Evolutionary conservation across 2,329 filamentous ascomycete species (phyloP).

Genomic region (Aureobasidium sp.): DNA sequence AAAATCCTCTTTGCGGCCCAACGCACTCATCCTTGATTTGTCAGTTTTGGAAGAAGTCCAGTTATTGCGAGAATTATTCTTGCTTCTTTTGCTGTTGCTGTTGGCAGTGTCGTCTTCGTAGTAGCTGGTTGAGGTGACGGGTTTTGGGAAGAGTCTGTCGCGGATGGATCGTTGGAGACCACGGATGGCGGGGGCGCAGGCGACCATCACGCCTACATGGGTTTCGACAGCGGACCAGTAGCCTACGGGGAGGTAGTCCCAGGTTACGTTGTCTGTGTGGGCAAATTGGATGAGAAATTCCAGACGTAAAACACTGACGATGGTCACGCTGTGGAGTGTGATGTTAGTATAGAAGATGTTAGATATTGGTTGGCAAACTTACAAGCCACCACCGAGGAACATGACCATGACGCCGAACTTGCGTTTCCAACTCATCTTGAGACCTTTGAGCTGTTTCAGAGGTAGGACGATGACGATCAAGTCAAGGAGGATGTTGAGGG

Average conservation of each 20-base stretch:
- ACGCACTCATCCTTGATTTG: neutral
- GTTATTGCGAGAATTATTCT: neutral
- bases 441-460: conserved; percentile 13
- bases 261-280: conserved; percentile 14
- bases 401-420: conserved; percentile 17
- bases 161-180: neutral
- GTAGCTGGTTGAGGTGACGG: neutral
- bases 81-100: conserved; percentile 1
- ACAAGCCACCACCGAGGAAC: conserved; percentile 20
- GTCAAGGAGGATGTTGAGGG: conserved; percentile 18
- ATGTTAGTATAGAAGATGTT: neutral
- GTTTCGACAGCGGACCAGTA: conserved; percentile 19
- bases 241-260: conserved; percentile 15
- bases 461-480: conserved; percentile 18
- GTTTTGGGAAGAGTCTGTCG: neutral
- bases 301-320: conserved; percentile 20
- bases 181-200: conserved; percentile 21
- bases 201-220: conserved; percentile 19
- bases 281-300: conserved; percentile 18
- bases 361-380: neutral
- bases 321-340: conserved; percentile 16
- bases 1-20: conserved; percentile 8
- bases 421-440: conserved; percentile 15
- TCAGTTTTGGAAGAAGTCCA: neutral
- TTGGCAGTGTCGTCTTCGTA: neutral